A percentile compares a stretch with the other conserved stretches of the same genome.
phyloP scores from a whole-genome alignment of 495 filamentous ascomycete species.

The Penicillium salamii region DNA sequence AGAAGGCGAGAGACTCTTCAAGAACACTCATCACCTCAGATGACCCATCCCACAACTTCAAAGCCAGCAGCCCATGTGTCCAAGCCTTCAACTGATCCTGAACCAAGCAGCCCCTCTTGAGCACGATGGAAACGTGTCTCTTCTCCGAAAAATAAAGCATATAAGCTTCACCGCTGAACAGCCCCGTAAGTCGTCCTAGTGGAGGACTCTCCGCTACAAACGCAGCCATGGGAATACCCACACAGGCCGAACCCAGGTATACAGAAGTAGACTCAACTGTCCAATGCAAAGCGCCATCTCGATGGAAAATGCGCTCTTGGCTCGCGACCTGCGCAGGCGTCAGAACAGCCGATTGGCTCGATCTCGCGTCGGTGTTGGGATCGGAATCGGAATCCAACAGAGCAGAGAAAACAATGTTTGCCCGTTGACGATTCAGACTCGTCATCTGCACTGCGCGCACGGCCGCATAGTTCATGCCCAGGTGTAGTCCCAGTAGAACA shows the following conservation, averaged over 20 bases:
- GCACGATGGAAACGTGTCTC: constrained; percentile 52
- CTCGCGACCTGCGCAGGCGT: constrained; percentile 61
- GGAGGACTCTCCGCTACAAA: constrained; percentile 29
- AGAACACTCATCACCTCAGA: constrained; percentile 12
- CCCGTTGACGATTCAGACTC: constrained; percentile 83
- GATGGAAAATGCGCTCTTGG: constrained; percentile 71
- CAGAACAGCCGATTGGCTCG: constrained; percentile 33
- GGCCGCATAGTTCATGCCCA: constrained; percentile 79
- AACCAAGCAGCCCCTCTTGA: constrained; percentile 57
- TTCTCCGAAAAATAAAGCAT: constrained; percentile 26
- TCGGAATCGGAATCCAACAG: constrained; percentile 52
- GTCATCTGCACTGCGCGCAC: constrained; percentile 80
- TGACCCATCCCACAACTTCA: constrained; percentile 17
- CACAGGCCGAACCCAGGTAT: constrained; percentile 27
- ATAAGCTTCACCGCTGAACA: constrained; percentile 33
- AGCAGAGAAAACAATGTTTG: constrained; percentile 72
- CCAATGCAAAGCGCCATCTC: constrained; percentile 60
- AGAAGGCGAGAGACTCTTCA: constrained; percentile 13
- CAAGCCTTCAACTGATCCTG: constrained; percentile 64
- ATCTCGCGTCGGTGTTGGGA: too few species aligned
- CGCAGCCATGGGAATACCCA: constrained; percentile 31
- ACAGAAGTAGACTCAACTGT: background rate
- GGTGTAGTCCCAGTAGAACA: constrained; percentile 67
- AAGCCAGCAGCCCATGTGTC: constrained; percentile 66
- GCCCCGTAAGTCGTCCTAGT: constrained; percentile 10